These are phyloP conservation scores for Fonsecaea pugnacius DNA, from an alignment of 2,329 filamentous ascomycete genomes.

Conservation along the genomic window DNA sequence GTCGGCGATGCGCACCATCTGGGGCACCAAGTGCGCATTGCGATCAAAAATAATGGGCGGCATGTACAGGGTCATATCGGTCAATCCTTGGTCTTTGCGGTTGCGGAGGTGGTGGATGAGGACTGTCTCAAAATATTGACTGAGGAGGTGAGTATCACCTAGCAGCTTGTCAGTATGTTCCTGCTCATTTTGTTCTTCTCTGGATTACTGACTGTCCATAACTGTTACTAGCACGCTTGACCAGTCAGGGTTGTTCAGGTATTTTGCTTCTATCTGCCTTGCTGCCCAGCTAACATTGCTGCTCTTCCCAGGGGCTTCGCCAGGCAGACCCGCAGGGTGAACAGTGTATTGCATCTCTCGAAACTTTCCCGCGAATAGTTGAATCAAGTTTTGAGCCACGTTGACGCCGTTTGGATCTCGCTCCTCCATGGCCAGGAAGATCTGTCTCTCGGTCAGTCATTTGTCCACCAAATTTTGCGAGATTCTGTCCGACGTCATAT, in stretches of 20 bases:
- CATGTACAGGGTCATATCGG: conserved; percentile 67
- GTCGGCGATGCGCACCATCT: conserved; percentile 72
- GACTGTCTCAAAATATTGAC: conserved; percentile 69
- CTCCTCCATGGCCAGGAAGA: conserved; percentile 74
- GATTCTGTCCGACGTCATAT: conserved; percentile 63
- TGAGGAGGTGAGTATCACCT: conserved; percentile 73
- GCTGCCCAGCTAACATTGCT: conserved; percentile 76
- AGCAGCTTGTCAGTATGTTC: conserved; percentile 20
- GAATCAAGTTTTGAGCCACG: conserved; percentile 67
- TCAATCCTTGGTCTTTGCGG: conserved; percentile 55
- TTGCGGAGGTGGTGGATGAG: conserved; percentile 65
- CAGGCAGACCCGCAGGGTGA: conserved; percentile 67
- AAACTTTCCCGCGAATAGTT: conserved; percentile 67
- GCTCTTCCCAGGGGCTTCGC: conserved; percentile 73
- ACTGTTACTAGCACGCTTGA: conserved; percentile 71
- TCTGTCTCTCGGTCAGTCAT: conserved; percentile 48
- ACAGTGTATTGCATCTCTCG: conserved; percentile 69
- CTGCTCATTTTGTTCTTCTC: not conserved
- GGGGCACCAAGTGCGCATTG: conserved; percentile 70
- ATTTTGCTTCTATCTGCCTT: conserved; percentile 66
- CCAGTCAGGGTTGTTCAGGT: conserved; percentile 54
- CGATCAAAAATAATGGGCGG: conserved; percentile 75
- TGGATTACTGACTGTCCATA: conserved; percentile 66
- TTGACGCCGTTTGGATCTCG: conserved; percentile 64
- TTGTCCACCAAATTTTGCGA: not conserved